Evolutionary conservation across 1,284 basidiomycete genomes (phyloP).

Genomic region (Cryptococcus sp.): DNA sequence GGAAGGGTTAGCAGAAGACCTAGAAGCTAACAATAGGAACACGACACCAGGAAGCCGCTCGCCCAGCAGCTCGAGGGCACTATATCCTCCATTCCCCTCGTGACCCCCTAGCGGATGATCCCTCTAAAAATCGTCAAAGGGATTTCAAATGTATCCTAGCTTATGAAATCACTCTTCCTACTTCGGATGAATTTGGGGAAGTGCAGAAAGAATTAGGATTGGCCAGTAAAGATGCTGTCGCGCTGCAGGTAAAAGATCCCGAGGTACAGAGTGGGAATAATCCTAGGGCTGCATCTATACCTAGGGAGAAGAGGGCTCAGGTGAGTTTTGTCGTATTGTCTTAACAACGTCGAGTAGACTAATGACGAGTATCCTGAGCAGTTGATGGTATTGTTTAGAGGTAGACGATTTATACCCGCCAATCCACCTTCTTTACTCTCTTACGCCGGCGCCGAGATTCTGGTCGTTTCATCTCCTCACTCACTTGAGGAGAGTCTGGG

Average conservation of each 20-base stretch:
- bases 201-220: conserved; percentile 31
- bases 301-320: conserved; percentile 24
- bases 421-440: conserved; percentile 57
- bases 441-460: conserved; percentile 56
- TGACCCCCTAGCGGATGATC: conserved; percentile 28
- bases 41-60: conserved; percentile 56
- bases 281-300: conserved; percentile 28
- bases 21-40: conserved; percentile 13
- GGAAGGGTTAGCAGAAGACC: background rate
- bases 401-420: conserved; percentile 55
- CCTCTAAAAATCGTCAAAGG: conserved; percentile 23
- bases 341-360: background rate
- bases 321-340: conserved; percentile 14
- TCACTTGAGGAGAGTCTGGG: conserved; percentile 40
- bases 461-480: conserved; percentile 54
- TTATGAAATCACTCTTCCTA: conserved; percentile 31
- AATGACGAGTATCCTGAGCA: conserved; percentile 20
- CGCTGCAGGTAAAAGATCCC: conserved; percentile 31
- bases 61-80: conserved; percentile 59
- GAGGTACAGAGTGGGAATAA: conserved; percentile 18
- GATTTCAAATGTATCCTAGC: conserved; percentile 32
- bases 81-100: conserved; percentile 55
- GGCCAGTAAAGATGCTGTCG: conserved; percentile 23
- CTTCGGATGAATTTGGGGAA: conserved; percentile 26
- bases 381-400: conserved; percentile 31